These are phyloP conservation scores for Scytalidium sp. DNA, from an alignment of 2,329 filamentous ascomycete species.

Conservation along the genomic window DNA sequence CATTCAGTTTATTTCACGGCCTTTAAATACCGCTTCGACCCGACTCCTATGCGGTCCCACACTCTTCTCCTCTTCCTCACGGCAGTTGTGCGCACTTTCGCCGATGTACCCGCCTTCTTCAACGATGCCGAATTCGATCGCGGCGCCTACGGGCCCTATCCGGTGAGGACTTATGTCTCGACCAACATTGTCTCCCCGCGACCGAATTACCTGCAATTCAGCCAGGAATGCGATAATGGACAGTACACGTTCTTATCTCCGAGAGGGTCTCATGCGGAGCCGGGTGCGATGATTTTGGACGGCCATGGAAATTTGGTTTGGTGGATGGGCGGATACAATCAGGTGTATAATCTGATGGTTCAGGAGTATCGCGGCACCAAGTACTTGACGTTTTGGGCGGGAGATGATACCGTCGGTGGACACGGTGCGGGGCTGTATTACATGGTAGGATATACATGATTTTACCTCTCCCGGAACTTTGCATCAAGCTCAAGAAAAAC, in stretches of 20 bases:
- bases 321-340: conserved; percentile 32
- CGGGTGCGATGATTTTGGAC: conserved; percentile 42
- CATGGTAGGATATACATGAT: conserved; percentile 33
- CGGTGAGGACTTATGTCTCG: conserved; percentile 30
- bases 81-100: background rate
- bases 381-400: conserved; percentile 49
- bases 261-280: conserved; percentile 28
- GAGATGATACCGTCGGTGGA: conserved; percentile 41
- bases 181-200: conserved; percentile 31
- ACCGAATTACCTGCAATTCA: conserved; percentile 26
- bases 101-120: conserved; percentile 1
- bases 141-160: conserved; percentile 32
- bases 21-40: background rate
- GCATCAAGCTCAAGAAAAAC: too few relatives aligned
- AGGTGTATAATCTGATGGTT: conserved; percentile 43
- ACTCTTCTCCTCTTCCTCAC: background rate
- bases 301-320: conserved; percentile 41
- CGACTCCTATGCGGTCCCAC: background rate
- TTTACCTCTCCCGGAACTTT: too few relatives aligned
- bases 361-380: conserved; percentile 39
- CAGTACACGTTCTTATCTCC: conserved; percentile 38
- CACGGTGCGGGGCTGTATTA: conserved; percentile 44
- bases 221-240: conserved; percentile 34
- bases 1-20: too few relatives aligned
- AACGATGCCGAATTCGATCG: conserved; percentile 29